A percentile compares a stretch with the other conserved stretches of the same genome.
Evolutionary conservation across 768 basidiomycete species (phyloP).

Genomic region (Lanmaoa pseudosensibilis): DNA sequence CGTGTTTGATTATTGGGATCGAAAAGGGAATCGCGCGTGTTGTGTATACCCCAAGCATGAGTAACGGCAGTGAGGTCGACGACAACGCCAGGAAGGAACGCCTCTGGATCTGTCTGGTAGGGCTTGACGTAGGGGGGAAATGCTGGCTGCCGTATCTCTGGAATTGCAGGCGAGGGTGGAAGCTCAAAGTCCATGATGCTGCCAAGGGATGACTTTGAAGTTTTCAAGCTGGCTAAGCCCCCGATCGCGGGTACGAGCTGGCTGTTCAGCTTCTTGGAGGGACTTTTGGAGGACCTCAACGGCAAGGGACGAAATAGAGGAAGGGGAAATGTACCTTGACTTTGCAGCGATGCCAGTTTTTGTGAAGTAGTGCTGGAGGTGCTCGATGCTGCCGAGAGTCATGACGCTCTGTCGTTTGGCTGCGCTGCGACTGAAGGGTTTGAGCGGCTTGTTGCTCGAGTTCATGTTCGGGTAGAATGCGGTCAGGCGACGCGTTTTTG

Average conservation of each 20-base stretch:
- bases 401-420: constrained; percentile 93
- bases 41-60: constrained; percentile 58
- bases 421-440: constrained; percentile 87
- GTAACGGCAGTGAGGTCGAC: constrained; percentile 69
- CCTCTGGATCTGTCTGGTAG: constrained; percentile 73
- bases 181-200: constrained; percentile 55
- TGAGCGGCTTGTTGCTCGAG: constrained; percentile 67
- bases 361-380: constrained; percentile 93
- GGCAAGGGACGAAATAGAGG: not conserved
- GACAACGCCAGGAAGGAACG: constrained; percentile 72
- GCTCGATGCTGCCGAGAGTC: constrained; percentile 93
- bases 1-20: constrained; percentile 16
- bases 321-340: constrained; percentile 57
- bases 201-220: constrained; percentile 39
- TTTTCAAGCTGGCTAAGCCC: constrained; percentile 47
- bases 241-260: constrained; percentile 80
- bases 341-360: constrained; percentile 78
- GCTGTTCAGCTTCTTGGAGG: constrained; percentile 50
- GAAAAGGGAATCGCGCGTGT: constrained; percentile 2
- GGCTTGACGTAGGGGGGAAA: constrained; percentile 61
- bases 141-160: constrained; percentile 43
- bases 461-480: constrained; percentile 79
- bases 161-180: constrained; percentile 67
- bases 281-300: constrained; percentile 30
- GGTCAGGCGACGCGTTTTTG: constrained; percentile 63